These are phyloP conservation scores for Saccharomyces jurei DNA, from an alignment of 805 yeast species.

Conservation along the genomic window DNA sequence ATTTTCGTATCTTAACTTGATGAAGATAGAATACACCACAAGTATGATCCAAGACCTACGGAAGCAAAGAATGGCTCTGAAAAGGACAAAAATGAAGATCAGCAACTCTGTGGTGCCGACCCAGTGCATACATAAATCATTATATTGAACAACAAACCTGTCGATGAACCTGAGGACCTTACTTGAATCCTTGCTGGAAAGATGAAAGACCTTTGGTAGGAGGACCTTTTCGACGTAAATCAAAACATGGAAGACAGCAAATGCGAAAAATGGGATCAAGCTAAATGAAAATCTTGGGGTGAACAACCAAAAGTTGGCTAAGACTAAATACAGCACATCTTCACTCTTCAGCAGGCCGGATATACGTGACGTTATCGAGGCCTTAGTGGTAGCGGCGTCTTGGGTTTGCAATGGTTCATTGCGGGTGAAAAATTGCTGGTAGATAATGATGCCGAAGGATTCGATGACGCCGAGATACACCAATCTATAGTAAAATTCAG, in stretches of 20 bases:
- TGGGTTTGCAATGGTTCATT: conserved; percentile 22
- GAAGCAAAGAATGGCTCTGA: conserved; percentile 53
- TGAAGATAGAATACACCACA: conserved; percentile 48
- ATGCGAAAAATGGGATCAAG: conserved; percentile 64
- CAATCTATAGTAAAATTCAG: conserved; percentile 45
- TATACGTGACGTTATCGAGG: not conserved
- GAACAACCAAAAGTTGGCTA: conserved; percentile 47
- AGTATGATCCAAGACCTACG: conserved; percentile 55
- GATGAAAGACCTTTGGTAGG: conserved; percentile 47
- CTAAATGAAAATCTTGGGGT: conserved; percentile 57
- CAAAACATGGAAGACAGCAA: conserved; percentile 74
- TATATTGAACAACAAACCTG: conserved; percentile 42
- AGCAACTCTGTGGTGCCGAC: conserved; percentile 54
- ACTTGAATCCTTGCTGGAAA: conserved; percentile 25
- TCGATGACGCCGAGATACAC: conserved; percentile 57
- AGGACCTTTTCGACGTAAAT: conserved; percentile 58
- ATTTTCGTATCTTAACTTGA: conserved; percentile 70
- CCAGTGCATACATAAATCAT: conserved; percentile 49
- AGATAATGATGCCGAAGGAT: conserved; percentile 70
- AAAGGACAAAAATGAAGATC: conserved; percentile 35
- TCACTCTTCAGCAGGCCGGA: conserved; percentile 43
- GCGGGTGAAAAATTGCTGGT: conserved; percentile 42
- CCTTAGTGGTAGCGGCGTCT: conserved; percentile 6
- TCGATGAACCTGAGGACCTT: conserved; percentile 27
- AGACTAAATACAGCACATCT: conserved; percentile 61